Evolutionary conservation across 1,284 basidiomycete genomes (phyloP), one percentile per base, ranked within the genome.

Genomic region (Puccinia hordei): DNA sequence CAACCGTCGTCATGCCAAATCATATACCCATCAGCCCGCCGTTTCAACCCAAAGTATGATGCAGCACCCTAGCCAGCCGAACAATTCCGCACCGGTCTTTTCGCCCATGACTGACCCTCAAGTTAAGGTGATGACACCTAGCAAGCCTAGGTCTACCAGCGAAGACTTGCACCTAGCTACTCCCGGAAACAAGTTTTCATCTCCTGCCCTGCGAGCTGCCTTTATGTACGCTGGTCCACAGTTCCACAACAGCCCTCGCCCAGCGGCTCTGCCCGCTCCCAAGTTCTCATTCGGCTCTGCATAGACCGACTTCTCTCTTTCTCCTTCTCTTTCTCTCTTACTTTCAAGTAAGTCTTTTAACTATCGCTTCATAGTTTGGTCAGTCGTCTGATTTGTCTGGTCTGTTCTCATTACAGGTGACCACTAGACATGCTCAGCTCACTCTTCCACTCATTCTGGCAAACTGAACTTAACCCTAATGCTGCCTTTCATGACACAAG

Each of bases 171-270:
- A 53, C 41, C n/a, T 77, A 24, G 24, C 51, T 44, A 66, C 49
- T 6, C 74, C 61, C n/a, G 69, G 30, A 33, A 35, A 55, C 12
- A 66, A 65, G 27, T 27, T 77, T 33, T 49, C 35, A 35, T 22
- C 59, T 33, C 51, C 49, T 24, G 49, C 76, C 61, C 66, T 71
- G 65, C 65, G 63, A 77, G 61, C 51, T 49, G 61, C 63, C 41
- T 41, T 66, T 8, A 79, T 79, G 76, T 79, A 79, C 41, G 76
- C 76, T 22, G 76, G 76, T 10, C 76, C 76, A 15, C 76, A 79
- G 69, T 79, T 79, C 30, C 76, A 79, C 53, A 79, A 79, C 46
- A 71, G 66, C 41, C 76, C 76, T n/a, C 57, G 76, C 33, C 76
- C 76, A 38, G 76, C 76, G 22, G 76, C 76, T 35, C 46, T 79